Base-by-base conservation (phyloP, 305 asterid species). In the Fraxinus albicans region DNA sequence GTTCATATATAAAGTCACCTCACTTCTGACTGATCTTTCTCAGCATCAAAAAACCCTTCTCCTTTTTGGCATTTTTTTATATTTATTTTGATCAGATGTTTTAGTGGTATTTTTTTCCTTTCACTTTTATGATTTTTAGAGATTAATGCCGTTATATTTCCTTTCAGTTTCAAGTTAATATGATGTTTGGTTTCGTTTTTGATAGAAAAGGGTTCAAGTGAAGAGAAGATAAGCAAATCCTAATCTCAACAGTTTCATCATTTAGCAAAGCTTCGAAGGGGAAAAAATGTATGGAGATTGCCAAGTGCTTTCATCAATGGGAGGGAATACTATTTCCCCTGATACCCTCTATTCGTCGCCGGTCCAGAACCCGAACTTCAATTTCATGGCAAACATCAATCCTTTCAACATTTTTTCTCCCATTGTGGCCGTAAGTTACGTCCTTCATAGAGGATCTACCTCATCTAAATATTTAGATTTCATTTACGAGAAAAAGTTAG, bases 391-490 rank as follows among this genome's bases (percentile, higher is more conserved):
- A 25, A 89, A 72, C 88, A 82, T 87, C 84, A 92, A 87, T 92
- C 95, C 99, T 73, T 96, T 92, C 96, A 91, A 87, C 88, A 90
- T 93, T 21, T 96, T 91, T 58, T 90, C 98, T 60, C 92, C 97
- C 2, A 77, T 92, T 3, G 83, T 91, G 67, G 94, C 94, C 0
- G 99, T 96, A 87, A 90, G 97, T 72, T 1, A 27, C 75, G 0
- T 47, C 55, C 55, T 47, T 13, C n/a, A 47, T 12, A 1, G n/a
- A 21, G 31, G 31, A 60, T 60, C 72, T 8, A 1, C 1, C 10
- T 38, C 42, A 38, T 38, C 10, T 38, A 38, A 1, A 38, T 38
- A 38, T 38, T 38, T 38, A 58, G 7, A 50, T 6, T 63, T 3
- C 15, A 13, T 27, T 2, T 34, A 34, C n/a, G 1, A 2, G 53